Base-by-base conservation (phyloP, 2,329 filamentous ascomycete genomes). In the Rhexocercosporidium sp. region DNA sequence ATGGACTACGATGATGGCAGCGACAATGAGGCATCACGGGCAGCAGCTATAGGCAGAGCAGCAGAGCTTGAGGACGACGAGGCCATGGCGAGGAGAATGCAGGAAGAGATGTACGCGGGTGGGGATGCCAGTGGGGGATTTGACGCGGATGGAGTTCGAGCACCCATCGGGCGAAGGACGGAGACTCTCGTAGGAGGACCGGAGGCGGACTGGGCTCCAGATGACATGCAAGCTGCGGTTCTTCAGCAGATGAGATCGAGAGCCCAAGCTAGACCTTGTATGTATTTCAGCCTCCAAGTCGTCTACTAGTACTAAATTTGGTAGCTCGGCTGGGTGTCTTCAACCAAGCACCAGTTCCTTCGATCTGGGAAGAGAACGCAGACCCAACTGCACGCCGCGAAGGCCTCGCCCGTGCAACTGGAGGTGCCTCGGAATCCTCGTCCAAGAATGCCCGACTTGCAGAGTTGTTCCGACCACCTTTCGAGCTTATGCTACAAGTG, bases 391-490 rank as follows among this genome's bases (percentile, higher is more conserved):
- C 81, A 12, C 83, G 83, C 59, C 83, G 86, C 59, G 81, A 83
- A 70, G 81, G 81, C 66, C 81, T 91, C 16, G 82, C 88, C 27
- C 83, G 82, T 63, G 86, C 88, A 4, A 91, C 89, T 0, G 89
- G 88, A 14, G 90, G 87, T 62, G 86, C 86, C 27, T 90, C 89
- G 27, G 87, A 91, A 72, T 74, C 85, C 69, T 90, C 89, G 6
- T 84, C 85, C 47, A 94, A 96, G 77, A 88, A 91, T 11, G 91
- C 86, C 71, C 89, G 92, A 74, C 88, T 99, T 3, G 94, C 95
- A 44, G 93, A 98, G 77, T 87, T 99, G 69, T 99, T 96, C 80
- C 88, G 94, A 46, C 96, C 96, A 2, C 96, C 96, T 0, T 96
- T 94, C 78, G 93, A 97, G 44, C 82, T 99, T 51, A 97, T 99